These are phyloP conservation scores for Leccinellum rugosiceps DNA, from an alignment of 768 basidiomycete genomes.

Conservation along the genomic window DNA sequence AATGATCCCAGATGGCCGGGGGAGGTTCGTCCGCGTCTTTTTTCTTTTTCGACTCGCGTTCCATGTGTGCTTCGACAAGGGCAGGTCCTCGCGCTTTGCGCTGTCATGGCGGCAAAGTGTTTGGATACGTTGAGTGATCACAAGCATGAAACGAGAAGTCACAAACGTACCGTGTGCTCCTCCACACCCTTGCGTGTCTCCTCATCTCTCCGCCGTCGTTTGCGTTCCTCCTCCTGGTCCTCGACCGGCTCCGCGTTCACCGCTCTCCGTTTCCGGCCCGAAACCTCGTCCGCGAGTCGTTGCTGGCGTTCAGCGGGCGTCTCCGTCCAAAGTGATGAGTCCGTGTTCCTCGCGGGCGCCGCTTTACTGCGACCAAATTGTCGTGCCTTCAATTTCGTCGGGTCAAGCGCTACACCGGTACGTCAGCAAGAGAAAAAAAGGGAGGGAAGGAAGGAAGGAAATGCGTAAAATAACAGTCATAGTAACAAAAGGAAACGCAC, in stretches of 20 bases:
- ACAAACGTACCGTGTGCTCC: conserved; percentile 64
- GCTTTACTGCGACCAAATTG: conserved; percentile 68
- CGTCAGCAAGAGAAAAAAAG: not conserved
- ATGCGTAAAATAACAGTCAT: not conserved
- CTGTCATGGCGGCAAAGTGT: conserved; percentile 20
- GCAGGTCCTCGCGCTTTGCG: conserved; percentile 50
- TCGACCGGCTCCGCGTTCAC: conserved; percentile 47
- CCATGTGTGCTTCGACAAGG: conserved; percentile 52
- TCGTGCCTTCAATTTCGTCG: conserved; percentile 74
- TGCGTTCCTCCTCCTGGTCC: conserved; percentile 38
- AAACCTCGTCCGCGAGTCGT: conserved; percentile 88
- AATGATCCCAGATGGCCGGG: conserved; percentile 85
- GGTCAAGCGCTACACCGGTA: conserved; percentile 67
- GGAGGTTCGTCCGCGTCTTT: conserved; percentile 49
- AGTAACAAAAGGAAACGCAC: conserved; percentile 51
- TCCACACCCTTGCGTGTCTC: conserved; percentile 72
- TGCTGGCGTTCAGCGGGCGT: conserved; percentile 92
- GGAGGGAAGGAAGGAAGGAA: not conserved
- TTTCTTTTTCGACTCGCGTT: conserved; percentile 35
- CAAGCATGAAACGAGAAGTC: not conserved
- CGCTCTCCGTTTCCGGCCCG: conserved; percentile 82
- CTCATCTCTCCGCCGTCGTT: conserved; percentile 62
- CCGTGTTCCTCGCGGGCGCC: conserved; percentile 40
- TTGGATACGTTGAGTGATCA: not conserved
- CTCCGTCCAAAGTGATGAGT: conserved; percentile 90